Conservation (phyloP, 768 basidiomycete genomes). For the Termitomyces sp. region DNA sequence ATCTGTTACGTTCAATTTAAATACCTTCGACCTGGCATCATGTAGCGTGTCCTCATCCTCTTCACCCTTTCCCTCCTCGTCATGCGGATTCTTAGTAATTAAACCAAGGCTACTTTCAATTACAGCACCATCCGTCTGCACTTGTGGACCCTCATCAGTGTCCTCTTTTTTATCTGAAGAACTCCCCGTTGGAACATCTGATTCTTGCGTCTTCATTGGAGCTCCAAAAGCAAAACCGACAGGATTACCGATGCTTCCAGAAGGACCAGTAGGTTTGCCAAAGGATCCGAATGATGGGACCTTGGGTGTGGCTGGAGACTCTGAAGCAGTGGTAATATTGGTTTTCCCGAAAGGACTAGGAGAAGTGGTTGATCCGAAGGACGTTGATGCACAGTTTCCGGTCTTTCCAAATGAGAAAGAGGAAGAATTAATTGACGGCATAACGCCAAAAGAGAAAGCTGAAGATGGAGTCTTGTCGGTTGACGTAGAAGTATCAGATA, state of each 20-base stretch:
- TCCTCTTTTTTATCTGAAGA: slow-evolving; percentile 5
- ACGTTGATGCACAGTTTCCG: not conserved
- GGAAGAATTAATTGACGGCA: not conserved
- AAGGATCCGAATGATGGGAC: slow-evolving; percentile 25
- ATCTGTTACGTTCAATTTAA: slow-evolving; percentile 39
- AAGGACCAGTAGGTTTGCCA: slow-evolving; percentile 22
- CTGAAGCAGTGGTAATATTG: not conserved
- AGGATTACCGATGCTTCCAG: slow-evolving; percentile 55
- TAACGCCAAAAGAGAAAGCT: slow-evolving; percentile 1
- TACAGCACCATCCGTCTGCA: slow-evolving; percentile 13
- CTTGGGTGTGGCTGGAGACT: slow-evolving; percentile 2
- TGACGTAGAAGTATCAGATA: not conserved
- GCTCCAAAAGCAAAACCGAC: slow-evolving; percentile 57
- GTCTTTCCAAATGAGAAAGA: not conserved
- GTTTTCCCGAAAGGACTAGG: not conserved
- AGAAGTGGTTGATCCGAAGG: not conserved
- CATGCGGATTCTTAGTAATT: slow-evolving; percentile 38
- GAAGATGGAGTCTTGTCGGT: not conserved
- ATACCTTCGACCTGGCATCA: slow-evolving; percentile 56
- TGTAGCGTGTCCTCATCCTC: slow-evolving; percentile 70
- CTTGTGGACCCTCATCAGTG: slow-evolving; percentile 3
- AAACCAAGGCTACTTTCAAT: slow-evolving; percentile 20
- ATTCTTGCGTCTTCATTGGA: slow-evolving; percentile 24
- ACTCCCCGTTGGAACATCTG: not conserved
- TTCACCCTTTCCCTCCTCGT: slow-evolving; percentile 75